These are phyloP conservation scores for Sugiyamaella marilandica DNA, from an alignment of 805 yeast species.

Conservation along the genomic window DNA sequence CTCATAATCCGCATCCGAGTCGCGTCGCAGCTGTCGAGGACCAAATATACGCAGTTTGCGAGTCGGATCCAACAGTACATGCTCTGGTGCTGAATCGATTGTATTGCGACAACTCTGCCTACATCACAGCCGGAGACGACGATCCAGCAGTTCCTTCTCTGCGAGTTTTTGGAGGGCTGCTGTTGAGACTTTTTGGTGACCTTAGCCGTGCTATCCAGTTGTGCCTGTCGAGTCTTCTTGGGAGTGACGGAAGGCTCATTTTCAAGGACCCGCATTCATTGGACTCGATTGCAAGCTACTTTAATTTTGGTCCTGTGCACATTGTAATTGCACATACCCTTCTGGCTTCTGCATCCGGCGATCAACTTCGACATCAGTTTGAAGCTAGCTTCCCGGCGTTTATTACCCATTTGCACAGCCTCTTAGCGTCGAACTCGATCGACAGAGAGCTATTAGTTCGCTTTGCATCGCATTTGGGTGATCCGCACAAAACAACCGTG, in stretches of 20 bases:
- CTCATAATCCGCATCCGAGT: background rate
- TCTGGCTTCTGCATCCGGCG: background rate
- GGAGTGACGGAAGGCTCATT: background rate
- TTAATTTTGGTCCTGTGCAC: background rate
- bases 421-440: background rate
- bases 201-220: background rate
- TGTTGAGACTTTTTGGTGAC: background rate
- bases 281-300: background rate
- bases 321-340: background rate
- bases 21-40: background rate
- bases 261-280: background rate
- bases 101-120: background rate
- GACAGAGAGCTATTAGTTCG: background rate
- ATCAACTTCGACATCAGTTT: background rate
- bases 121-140: background rate
- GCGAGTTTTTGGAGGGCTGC: background rate
- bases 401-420: background rate
- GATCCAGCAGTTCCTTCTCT: background rate
- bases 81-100: background rate
- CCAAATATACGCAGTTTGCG: background rate
- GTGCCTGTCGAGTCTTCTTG: background rate
- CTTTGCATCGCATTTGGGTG: background rate
- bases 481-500: background rate
- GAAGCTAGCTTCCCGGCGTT: background rate
- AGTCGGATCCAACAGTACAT: background rate